Evolutionary conservation across 2,329 filamentous ascomycete species (phyloP).

Genomic region (Didymella glomerata): DNA sequence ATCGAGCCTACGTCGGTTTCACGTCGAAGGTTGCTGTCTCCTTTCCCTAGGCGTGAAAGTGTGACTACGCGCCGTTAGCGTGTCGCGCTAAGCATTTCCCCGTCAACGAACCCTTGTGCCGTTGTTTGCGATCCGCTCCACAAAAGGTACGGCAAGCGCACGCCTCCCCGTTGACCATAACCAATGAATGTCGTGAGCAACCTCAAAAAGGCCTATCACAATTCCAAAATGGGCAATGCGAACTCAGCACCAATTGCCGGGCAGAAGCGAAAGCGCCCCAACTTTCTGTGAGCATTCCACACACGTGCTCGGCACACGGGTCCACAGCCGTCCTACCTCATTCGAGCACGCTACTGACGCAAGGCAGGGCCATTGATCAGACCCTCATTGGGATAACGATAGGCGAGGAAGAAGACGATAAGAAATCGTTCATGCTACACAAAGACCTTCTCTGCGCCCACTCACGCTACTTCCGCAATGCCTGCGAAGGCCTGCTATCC

Average conservation of each 20-base stretch:
- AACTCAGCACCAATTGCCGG: constrained; percentile 17
- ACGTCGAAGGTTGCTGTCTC: background rate
- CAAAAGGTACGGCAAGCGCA: constrained; percentile 17
- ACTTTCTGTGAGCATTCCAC: constrained; percentile 18
- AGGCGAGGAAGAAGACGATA: constrained; percentile 20
- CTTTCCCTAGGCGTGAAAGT: background rate
- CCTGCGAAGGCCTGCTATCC: constrained; percentile 22
- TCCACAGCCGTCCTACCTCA: constrained; percentile 1
- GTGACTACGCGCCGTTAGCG: constrained; percentile 11
- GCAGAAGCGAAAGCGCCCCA: constrained; percentile 23
- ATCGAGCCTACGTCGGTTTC: background rate
- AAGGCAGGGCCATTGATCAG: constrained; percentile 25
- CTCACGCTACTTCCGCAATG: constrained; percentile 28
- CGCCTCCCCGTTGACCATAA: constrained; percentile 10
- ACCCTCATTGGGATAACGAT: constrained; percentile 23
- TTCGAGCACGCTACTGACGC: constrained; percentile 15
- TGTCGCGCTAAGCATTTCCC: constrained; percentile 14
- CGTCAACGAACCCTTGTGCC: background rate
- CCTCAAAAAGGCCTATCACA: constrained; percentile 18
- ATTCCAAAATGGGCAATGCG: constrained; percentile 20
- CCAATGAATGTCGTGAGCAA: constrained; percentile 24
- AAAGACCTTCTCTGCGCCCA: constrained; percentile 27
- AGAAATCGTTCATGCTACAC: constrained; percentile 25
- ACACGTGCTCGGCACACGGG: constrained; percentile 6
- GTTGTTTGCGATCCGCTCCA: constrained; percentile 16